phyloP scores from a whole-genome alignment of 2,329 filamentous ascomycete genomes.

The Ascosphaera acerosa region DNA sequence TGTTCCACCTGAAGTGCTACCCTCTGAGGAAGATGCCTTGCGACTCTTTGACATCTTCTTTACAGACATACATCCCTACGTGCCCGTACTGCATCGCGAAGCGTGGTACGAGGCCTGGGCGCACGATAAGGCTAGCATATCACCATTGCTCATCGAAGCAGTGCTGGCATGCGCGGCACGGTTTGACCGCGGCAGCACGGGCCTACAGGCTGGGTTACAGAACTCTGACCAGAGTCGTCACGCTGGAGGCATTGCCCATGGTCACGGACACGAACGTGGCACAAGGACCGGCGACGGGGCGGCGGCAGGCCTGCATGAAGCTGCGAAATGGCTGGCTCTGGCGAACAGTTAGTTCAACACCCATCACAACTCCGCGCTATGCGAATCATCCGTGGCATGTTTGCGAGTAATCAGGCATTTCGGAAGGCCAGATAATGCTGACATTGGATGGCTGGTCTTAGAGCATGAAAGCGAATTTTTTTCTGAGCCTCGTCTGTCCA shows the following conservation, averaged over 20 bases:
- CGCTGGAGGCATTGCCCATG: too few relatives aligned
- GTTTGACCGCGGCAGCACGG: too few relatives aligned
- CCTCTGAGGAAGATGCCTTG: constrained; percentile 53
- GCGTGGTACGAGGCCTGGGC: constrained; percentile 81
- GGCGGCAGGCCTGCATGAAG: constrained; percentile 23
- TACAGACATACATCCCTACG: constrained; percentile 69
- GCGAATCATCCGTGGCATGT: too few relatives aligned
- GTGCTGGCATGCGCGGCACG: constrained; percentile 75
- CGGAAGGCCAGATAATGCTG: too few relatives aligned
- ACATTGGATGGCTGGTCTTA: constrained; percentile 24
- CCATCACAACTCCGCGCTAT: background rate
- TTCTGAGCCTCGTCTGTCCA: constrained; percentile 73
- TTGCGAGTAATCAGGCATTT: too few relatives aligned
- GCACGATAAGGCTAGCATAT: constrained; percentile 56
- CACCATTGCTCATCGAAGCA: constrained; percentile 67
- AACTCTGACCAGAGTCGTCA: too few relatives aligned
- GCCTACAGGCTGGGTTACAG: too few relatives aligned
- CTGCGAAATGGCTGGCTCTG: constrained; percentile 78
- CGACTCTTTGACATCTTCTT: constrained; percentile 85
- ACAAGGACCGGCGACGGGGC: too few relatives aligned
- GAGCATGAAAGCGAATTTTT: constrained; percentile 84
- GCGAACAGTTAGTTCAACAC: constrained; percentile 42
- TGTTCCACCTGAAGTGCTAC: constrained; percentile 85
- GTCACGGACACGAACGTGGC: too few relatives aligned
- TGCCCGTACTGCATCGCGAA: constrained; percentile 63